Conservation (phyloP, 352 stramenopile genomes). For the Phytophthora niederhauseri region DNA sequence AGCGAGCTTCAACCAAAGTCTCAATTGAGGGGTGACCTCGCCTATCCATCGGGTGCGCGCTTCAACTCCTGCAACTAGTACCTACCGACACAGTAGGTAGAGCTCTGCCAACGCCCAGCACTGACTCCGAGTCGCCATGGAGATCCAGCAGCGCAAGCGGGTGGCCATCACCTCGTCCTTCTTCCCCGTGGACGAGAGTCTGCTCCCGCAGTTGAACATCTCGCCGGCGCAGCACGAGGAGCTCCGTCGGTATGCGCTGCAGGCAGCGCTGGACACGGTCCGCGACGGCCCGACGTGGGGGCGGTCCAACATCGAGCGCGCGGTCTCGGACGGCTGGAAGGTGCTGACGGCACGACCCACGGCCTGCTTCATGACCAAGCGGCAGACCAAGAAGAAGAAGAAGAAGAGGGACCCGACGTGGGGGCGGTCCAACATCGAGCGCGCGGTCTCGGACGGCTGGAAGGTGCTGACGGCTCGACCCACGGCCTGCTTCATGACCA, state of each 20-base stretch:
- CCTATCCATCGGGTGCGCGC: too few relatives aligned
- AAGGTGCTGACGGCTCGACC: conserved; percentile 53
- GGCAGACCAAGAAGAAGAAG: conserved; percentile 44
- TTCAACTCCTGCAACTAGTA: too few relatives aligned
- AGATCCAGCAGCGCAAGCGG: conserved; percentile 36
- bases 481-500: conserved; percentile 63
- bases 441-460: conserved; percentile 54
- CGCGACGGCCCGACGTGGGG: conserved; percentile 70
- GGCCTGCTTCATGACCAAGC: conserved; percentile 66
- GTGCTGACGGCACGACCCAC: conserved; percentile 49
- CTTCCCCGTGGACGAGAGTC: conserved; percentile 61
- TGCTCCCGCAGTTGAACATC: conserved; percentile 56
- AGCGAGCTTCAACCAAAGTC: background rate
- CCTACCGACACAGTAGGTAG: too few relatives aligned
- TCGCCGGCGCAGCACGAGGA: conserved; percentile 64
- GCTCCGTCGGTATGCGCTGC: conserved; percentile 62
- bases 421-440: conserved; percentile 62
- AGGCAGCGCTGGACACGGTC: conserved; percentile 51
- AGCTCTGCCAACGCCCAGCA: background rate
- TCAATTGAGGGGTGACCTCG: conserved; percentile 9
- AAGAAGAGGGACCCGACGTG: too few relatives aligned
- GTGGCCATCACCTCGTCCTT: conserved; percentile 47
- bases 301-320: conserved; percentile 56
- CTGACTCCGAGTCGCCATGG: conserved; percentile 21
- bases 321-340: conserved; percentile 60